Conservation (phyloP, 129 eudicot species). For the Centaurea solstitialis region DNA sequence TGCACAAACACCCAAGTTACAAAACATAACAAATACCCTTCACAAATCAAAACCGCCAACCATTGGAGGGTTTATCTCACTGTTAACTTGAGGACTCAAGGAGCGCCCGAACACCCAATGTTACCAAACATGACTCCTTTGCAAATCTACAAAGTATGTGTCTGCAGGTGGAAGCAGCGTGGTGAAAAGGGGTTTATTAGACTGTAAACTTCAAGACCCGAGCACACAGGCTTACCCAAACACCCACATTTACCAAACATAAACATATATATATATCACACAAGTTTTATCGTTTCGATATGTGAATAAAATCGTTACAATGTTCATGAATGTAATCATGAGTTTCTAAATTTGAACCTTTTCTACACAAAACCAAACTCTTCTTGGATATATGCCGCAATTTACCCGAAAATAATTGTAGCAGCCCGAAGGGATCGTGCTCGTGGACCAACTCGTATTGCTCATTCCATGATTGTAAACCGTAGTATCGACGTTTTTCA, state of each 20-base stretch:
- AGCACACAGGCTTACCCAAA: not conserved
- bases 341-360: constrained; percentile 6
- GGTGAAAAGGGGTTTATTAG: not conserved
- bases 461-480: not conserved
- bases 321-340: constrained; percentile 6
- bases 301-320: not conserved
- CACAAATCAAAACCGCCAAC: not conserved
- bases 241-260: not conserved
- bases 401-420: not conserved
- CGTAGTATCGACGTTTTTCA: constrained; percentile 15
- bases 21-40: not conserved
- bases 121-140: too few relatives aligned
- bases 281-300: not conserved
- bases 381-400: constrained; percentile 20
- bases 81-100: not conserved
- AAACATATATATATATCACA: not conserved
- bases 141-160: not conserved
- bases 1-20: too few relatives aligned
- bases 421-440: too few relatives aligned
- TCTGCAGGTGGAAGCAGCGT: too few relatives aligned
- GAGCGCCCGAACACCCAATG: not conserved
- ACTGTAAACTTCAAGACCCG: not conserved
- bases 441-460: constrained; percentile 11
- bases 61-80: not conserved
- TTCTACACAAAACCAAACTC: constrained; percentile 20